These are phyloP conservation scores for Candida gorgasii DNA, from an alignment of 805 yeast species.

Conservation along the genomic window DNA sequence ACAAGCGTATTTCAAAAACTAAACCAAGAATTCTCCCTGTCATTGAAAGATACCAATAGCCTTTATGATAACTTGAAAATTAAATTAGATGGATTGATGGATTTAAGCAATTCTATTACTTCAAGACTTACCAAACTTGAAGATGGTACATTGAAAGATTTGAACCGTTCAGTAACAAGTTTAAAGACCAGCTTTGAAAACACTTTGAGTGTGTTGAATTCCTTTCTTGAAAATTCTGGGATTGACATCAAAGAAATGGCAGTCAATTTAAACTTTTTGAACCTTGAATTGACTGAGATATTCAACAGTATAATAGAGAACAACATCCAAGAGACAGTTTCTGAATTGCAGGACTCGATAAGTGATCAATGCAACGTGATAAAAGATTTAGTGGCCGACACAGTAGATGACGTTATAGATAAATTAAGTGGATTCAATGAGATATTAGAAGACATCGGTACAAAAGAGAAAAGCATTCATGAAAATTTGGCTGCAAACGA, in stretches of 20 bases:
- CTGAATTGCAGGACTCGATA: not conserved
- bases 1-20: slow-evolving; percentile 27
- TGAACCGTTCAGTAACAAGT: slow-evolving; percentile 8
- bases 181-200: slow-evolving; percentile 7
- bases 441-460: slow-evolving; percentile 1
- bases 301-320: not conserved
- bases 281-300: slow-evolving; percentile 6
- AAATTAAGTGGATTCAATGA: slow-evolving; percentile 10
- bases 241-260: slow-evolving; percentile 13
- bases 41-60: slow-evolving; percentile 10
- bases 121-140: not conserved
- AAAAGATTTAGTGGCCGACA: slow-evolving; percentile 2
- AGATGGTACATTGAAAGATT: slow-evolving; percentile 11
- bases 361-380: slow-evolving; percentile 10
- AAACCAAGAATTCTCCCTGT: not conserved
- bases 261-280: slow-evolving; percentile 14
- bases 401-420: slow-evolving; percentile 3
- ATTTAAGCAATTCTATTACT: not conserved
- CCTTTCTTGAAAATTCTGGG: slow-evolving; percentile 5
- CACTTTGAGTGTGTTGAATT: slow-evolving; percentile 5
- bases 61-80: slow-evolving; percentile 8
- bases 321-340: not conserved
- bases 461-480: slow-evolving; percentile 1
- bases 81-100: slow-evolving; percentile 16
- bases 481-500: slow-evolving; percentile 7